phyloP scores from a whole-genome alignment of 2,329 filamentous ascomycete species.

The Aphanoascus verrucosus region DNA sequence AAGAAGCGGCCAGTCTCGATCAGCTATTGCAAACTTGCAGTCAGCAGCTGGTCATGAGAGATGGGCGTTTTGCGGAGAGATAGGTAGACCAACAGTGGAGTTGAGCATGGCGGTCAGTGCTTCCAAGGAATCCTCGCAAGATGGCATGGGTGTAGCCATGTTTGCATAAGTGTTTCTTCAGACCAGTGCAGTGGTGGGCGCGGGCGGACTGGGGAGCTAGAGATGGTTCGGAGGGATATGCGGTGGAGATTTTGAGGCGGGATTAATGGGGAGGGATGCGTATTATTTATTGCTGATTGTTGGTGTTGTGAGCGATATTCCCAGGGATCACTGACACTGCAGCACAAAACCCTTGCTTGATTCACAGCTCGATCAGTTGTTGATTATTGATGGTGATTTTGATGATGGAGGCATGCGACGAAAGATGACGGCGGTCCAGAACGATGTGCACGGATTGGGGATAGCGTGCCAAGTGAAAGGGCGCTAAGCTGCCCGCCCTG shows the following conservation, averaged over 20 bases:
- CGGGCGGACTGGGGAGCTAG: background rate
- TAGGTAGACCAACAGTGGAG: conserved; percentile 25
- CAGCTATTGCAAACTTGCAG: conserved; percentile 22
- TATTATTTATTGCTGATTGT: background rate
- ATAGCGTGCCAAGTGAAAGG: background rate
- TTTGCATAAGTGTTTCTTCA: background rate
- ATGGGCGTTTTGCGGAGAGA: background rate
- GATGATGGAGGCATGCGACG: background rate
- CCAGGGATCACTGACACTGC: no score
- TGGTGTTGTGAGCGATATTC: no score
- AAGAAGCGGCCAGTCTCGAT: conserved; percentile 35
- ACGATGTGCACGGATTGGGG: background rate
- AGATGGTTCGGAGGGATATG: background rate
- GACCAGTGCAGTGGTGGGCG: background rate
- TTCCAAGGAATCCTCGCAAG: conserved; percentile 24
- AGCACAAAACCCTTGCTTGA: no score
- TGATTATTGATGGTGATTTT: background rate
- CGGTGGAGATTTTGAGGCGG: background rate
- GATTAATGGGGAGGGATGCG: background rate
- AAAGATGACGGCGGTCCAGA: background rate
- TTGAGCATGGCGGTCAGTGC: conserved; percentile 29
- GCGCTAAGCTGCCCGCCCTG: background rate
- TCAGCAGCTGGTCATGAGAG: conserved; percentile 10
- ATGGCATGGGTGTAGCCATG: background rate
- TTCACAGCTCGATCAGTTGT: background rate